These are phyloP conservation scores for Exophiala aquamarina DNA, from an alignment of 2,329 filamentous ascomycete genomes.

Conservation along the genomic window DNA sequence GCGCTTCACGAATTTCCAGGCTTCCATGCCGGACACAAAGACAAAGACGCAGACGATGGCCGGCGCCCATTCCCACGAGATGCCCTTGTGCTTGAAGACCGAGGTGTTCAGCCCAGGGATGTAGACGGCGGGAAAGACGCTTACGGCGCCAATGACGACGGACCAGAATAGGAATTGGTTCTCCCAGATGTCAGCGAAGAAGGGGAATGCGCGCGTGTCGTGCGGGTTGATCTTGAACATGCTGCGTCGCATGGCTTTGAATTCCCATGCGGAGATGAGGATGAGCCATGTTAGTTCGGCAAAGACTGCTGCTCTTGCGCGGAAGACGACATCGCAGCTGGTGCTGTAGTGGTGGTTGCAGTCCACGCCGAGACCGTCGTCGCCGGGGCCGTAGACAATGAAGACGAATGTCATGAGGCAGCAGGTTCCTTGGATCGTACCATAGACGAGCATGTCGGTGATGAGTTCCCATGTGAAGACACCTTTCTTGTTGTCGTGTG, in stretches of 20 bases:
- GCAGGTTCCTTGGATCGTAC: conserved; percentile 51
- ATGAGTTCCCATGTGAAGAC: conserved; percentile 56
- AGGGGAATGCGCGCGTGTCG: conserved; percentile 54
- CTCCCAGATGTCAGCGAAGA: conserved; percentile 64
- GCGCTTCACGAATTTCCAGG: conserved; percentile 67
- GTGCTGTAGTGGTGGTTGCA: conserved; percentile 54
- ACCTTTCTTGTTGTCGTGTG: conserved; percentile 51
- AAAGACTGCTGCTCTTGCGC: conserved; percentile 71
- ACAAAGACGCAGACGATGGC: conserved; percentile 59
- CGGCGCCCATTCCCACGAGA: conserved; percentile 69
- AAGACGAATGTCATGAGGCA: conserved; percentile 53
- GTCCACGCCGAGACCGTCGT: conserved; percentile 52
- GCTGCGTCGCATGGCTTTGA: conserved; percentile 70
- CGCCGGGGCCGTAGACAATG: conserved; percentile 49
- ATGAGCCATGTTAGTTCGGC: conserved; percentile 73
- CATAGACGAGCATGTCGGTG: conserved; percentile 55
- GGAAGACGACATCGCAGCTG: conserved; percentile 58
- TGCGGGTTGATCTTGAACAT: conserved; percentile 64
- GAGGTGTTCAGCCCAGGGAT: conserved; percentile 64
- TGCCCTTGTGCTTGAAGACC: conserved; percentile 66
- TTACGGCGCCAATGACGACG: conserved; percentile 55
- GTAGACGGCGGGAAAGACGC: conserved; percentile 61
- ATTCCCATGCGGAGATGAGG: conserved; percentile 76
- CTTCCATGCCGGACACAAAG: conserved; percentile 63
- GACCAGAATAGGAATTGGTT: conserved; percentile 72